phyloP scores from a whole-genome alignment of 129 eudicot species.

The Flaveria ramosissima region DNA sequence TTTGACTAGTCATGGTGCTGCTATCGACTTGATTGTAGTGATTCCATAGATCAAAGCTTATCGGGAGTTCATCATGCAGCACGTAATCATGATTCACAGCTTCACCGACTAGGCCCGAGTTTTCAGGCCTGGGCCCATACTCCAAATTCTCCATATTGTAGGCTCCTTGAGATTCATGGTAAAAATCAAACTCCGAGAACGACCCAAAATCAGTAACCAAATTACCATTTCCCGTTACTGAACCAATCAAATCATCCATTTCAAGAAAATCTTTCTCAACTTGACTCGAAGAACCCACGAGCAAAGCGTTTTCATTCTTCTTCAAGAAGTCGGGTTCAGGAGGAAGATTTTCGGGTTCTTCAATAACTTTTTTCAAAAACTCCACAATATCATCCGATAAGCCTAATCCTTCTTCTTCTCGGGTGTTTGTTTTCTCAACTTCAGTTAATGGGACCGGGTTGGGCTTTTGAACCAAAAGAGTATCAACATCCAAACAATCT shows the following conservation, averaged over 20 bases:
- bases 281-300: slow-evolving; percentile 22
- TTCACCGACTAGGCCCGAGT: slow-evolving; percentile 35
- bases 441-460: slow-evolving; percentile 28
- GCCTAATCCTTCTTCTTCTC: slow-evolving; percentile 19
- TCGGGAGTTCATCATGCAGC: slow-evolving; percentile 33
- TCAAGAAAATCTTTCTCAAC: slow-evolving; percentile 72
- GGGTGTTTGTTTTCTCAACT: not conserved
- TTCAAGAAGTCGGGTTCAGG: slow-evolving; percentile 32
- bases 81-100: slow-evolving; percentile 29
- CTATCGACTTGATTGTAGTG: slow-evolving; percentile 36
- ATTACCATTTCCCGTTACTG: slow-evolving; percentile 39
- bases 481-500: slow-evolving; percentile 32
- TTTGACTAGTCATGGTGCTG: slow-evolving; percentile 30
- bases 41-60: slow-evolving; percentile 44
- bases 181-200: slow-evolving; percentile 47
- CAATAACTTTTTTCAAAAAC: slow-evolving; percentile 43
- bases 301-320: slow-evolving; percentile 29
- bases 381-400: slow-evolving; percentile 48
- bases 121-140: slow-evolving; percentile 36
- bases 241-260: slow-evolving; percentile 70
- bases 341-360: slow-evolving; percentile 38
- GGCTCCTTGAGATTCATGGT: slow-evolving; percentile 36
- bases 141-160: slow-evolving; percentile 31
- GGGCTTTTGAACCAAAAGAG: slow-evolving; percentile 27
- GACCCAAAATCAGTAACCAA: slow-evolving; percentile 46